phyloP scores from a whole-genome alignment of 257 asterid genomes.

The Ehretia macrophylla region DNA sequence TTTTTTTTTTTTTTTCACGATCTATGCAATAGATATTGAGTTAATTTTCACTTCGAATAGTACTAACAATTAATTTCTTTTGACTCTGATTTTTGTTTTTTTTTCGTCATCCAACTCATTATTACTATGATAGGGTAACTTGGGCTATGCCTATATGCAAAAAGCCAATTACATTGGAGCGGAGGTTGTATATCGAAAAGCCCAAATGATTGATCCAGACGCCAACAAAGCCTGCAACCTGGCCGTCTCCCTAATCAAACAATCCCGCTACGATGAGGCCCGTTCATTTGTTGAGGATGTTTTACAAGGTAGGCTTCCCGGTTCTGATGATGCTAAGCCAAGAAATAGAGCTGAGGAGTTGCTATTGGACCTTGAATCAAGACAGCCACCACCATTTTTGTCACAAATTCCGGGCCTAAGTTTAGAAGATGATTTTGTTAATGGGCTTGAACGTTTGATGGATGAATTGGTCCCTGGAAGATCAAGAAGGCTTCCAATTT shows the following conservation, averaged over 20 bases:
- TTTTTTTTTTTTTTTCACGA: too few species aligned
- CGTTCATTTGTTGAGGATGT: slow-evolving; percentile 50
- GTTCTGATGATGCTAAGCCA: slow-evolving; percentile 52
- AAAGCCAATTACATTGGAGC: slow-evolving; percentile 69
- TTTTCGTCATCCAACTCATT: too few species aligned
- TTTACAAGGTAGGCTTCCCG: slow-evolving; percentile 40
- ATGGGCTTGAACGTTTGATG: slow-evolving; percentile 48
- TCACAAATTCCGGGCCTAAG: slow-evolving; percentile 22
- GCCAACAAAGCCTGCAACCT: slow-evolving; percentile 79
- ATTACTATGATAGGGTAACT: slow-evolving; percentile 52
- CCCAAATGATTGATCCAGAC: slow-evolving; percentile 82
- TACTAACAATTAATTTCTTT: too few species aligned
- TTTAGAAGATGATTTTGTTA: slow-evolving; percentile 51
- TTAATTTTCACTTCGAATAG: too few species aligned
- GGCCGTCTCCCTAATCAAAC: slow-evolving; percentile 61
- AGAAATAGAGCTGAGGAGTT: slow-evolving; percentile 53
- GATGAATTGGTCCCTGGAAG: slow-evolving; percentile 56
- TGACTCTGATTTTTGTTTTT: too few species aligned
- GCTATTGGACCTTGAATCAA: slow-evolving; percentile 28
- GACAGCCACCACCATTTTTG: slow-evolving; percentile 18
- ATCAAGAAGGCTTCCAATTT: slow-evolving; percentile 74
- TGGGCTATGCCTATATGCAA: slow-evolving; percentile 90
- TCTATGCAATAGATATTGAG: too few species aligned
- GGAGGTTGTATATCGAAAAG: slow-evolving; percentile 71
- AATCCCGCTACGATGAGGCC: slow-evolving; percentile 56